Base-by-base conservation (phyloP, 306 rosid genomes). In the Begonia fuchsioides region DNA sequence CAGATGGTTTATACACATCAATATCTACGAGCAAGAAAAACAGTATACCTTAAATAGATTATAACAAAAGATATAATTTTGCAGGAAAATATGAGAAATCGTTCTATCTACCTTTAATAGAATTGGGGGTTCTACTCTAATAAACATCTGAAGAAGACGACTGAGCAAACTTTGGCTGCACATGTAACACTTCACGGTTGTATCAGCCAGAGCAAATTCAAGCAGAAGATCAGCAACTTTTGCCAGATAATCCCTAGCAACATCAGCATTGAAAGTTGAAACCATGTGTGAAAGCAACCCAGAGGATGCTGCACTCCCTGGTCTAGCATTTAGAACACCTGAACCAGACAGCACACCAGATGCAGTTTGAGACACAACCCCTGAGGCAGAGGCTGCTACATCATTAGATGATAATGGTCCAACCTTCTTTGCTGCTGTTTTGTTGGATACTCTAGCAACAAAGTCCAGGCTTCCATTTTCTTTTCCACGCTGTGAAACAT, bases 281-380 rank as follows among this genome's bases (percentile, higher is more conserved):
- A 79, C 94, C 94, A 77, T 90, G 77, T 90, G 87, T 57, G 94
- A 85, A 64, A 92, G 98, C 49, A 85, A 63, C 62, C 98, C 95
- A 53, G 98, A 92, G 15, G 98, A 92, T 54, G 95, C 84, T 57
- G 98, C 93, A 73, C 96, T 92, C 60, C 94, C 93, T 11, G 98
- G 87, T 65, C 96, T 82, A 68, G 96, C 98, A 82, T 92, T 85
- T 57, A 92, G 73, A 40, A 92, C 98, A 32, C 98, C 98, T 9
- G 98, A 92, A 77, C 98, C 98, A 58, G 98, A 92, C 60, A 92
- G 82, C 17, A 92, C 98, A 50, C 98, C 95, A 3, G 98, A 85
- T 47, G 96, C 86, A 45, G 96, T 85, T 85, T 85, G 98, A 18
- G 98, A 92, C 58, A 64, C 98, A 59, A 85, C 69, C 64, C 93